Evolutionary conservation across 1,284 basidiomycete genomes (phyloP), one percentile per base, ranked within the genome.

Genomic region (Ustilago hordei): DNA sequence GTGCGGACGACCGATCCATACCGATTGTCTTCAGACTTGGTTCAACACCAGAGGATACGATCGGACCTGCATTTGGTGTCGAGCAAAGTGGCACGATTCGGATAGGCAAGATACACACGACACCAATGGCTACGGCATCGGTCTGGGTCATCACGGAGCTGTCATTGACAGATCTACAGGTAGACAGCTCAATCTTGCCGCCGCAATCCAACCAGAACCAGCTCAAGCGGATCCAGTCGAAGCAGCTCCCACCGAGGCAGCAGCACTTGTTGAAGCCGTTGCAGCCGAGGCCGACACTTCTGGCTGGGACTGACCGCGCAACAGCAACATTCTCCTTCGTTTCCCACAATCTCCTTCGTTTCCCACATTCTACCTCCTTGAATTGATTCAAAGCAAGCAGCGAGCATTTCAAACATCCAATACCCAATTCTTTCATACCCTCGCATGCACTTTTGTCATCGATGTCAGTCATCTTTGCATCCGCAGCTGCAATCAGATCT

Each of bases 1-100:
- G n/a, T 77, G 75, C 45, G 75, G 75, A 15, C 66, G 75, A 34
- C 75, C 75, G 8, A 66, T 73, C 32, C 75, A 77, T 19, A 64
- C 63, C 13, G 75, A 77, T 47, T 77, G 75, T 48, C 57, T 77
- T 41, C 35, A 69, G 41, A 69, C 57, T 11, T 77, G 75, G 75
- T 64, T 69, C 67, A 60, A 62, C 8, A 69, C 55, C 12, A 56
- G 67, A 4, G 62, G 67, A 35, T 69, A 43, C 32, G 54, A 41
- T 4, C 43, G 36, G 17, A 75, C 75, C 4, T 77, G 75, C 55
- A 73, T 77, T 32, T 77, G 75, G 75, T 77, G 75, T 35, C 63
- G 75, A 39, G 75, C 67, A 8, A 62, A 28, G 17, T 71, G 74
- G 74, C 65, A 62, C 38, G 58, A 54, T 11, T n/a, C 64, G 12